phyloP scores from a whole-genome alignment of 1,284 basidiomycete species.

The Malassezia vespertilionis region DNA sequence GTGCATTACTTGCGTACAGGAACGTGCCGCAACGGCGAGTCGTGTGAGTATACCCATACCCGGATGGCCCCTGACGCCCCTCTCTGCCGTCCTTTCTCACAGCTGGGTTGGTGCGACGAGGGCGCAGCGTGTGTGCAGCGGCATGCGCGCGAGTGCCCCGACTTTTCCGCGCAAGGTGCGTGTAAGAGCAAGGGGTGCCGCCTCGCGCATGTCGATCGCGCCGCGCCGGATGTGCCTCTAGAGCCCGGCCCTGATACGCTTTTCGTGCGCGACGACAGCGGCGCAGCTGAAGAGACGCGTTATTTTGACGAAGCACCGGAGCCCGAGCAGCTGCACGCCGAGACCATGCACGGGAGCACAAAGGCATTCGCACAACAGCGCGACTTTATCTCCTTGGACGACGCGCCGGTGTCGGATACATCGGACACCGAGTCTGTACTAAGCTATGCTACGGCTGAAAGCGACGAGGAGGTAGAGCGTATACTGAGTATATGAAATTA shows the following conservation, averaged over 20 bases:
- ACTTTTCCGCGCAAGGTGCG: constrained; percentile 33
- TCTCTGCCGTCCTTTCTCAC: constrained; percentile 32
- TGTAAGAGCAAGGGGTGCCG: constrained; percentile 29
- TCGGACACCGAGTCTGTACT: neutral
- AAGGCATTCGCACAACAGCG: constrained; percentile 29
- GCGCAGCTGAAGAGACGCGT: neutral
- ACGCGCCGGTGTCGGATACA: neutral
- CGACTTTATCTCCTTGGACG: constrained; percentile 37
- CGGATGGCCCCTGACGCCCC: constrained; percentile 16
- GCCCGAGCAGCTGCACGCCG: constrained; percentile 16
- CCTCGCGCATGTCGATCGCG: constrained; percentile 32
- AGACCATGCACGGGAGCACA: constrained; percentile 7
- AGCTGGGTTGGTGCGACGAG: constrained; percentile 38
- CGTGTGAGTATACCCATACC: constrained; percentile 36
- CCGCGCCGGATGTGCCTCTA: neutral
- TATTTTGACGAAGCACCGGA: constrained; percentile 4
- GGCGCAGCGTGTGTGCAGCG: constrained; percentile 26
- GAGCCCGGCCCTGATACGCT: neutral
- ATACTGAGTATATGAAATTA: constrained; percentile 1
- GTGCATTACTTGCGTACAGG: constrained; percentile 32
- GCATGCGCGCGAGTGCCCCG: constrained; percentile 43
- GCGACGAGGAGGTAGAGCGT: constrained; percentile 10
- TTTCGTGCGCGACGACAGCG: constrained; percentile 14
- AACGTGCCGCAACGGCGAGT: constrained; percentile 33
- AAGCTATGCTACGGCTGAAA: constrained; percentile 1